Evolutionary conservation across 768 basidiomycete genomes (phyloP).

Genomic region (Boletus subparvulus): DNA sequence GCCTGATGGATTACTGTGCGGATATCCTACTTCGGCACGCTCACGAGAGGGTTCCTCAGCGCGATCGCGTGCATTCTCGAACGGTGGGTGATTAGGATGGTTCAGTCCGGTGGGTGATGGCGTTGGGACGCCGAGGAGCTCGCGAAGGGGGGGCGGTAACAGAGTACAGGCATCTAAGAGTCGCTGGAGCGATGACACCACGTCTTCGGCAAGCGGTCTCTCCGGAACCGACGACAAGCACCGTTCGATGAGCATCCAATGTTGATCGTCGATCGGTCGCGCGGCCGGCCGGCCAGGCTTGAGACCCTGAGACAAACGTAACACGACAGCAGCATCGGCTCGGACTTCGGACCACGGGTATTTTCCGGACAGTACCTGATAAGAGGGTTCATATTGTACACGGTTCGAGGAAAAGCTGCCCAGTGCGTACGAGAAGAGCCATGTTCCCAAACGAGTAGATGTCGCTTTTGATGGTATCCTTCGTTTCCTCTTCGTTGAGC

Average conservation of each 20-base stretch:
- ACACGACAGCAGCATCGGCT: background rate
- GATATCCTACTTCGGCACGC: no score
- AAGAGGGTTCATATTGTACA: background rate
- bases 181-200: background rate
- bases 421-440: background rate
- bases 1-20: no score
- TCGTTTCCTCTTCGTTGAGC: background rate
- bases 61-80: no score
- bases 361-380: background rate
- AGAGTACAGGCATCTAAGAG: background rate
- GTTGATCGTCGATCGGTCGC: conserved; percentile 3
- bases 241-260: conserved; percentile 4
- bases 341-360: background rate
- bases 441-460: conserved; percentile 14
- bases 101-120: background rate
- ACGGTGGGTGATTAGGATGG: background rate
- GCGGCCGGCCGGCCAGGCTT: background rate
- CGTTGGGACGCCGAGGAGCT: background rate
- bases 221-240: conserved; percentile 3
- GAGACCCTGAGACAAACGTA: background rate
- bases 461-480: conserved; percentile 2
- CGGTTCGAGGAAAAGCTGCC: background rate
- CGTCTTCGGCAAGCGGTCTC: background rate
- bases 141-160: background rate
- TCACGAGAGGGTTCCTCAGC: background rate